Conservation (phyloP, 129 eudicot species). For the Chrysanthemum seticuspe region DNA sequence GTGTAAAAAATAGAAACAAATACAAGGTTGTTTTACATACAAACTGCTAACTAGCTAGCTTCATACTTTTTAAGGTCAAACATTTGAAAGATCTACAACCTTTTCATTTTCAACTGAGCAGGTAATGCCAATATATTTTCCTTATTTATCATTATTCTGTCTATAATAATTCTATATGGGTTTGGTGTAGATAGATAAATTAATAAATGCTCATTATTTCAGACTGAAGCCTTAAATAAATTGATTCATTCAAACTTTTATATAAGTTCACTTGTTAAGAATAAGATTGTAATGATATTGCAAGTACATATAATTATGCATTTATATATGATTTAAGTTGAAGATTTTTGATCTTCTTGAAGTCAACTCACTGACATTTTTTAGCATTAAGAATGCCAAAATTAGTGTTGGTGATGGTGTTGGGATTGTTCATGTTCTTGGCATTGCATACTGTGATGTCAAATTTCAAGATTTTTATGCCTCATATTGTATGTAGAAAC, state of each 20-base stretch:
- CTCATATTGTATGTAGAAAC: slow-evolving; percentile 30
- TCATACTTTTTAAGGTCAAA: no score
- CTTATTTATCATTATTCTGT: background rate
- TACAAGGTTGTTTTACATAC: no score
- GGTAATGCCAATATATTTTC: slow-evolving; percentile 17
- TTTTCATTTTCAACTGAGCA: slow-evolving; percentile 20
- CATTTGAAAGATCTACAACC: slow-evolving; percentile 17
- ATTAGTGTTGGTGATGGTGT: slow-evolving; percentile 26
- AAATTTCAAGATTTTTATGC: slow-evolving; percentile 28
- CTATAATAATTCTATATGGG: slow-evolving; percentile 4
- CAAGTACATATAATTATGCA: slow-evolving; percentile 1
- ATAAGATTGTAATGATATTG: background rate
- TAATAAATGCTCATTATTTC: slow-evolving; percentile 12
- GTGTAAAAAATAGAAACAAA: no score
- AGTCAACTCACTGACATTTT: slow-evolving; percentile 2
- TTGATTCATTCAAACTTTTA: slow-evolving; percentile 10
- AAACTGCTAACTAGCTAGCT: no score
- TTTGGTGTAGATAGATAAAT: slow-evolving; percentile 23
- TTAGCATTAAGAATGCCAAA: slow-evolving; percentile 34
- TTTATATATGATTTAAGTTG: slow-evolving; percentile 15
- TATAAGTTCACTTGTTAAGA: background rate
- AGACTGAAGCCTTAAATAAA: background rate
- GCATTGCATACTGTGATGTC: slow-evolving; percentile 35
- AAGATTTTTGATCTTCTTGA: background rate
- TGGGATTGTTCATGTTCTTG: slow-evolving; percentile 27